Evolutionary conservation across 371 early-diverging fungal genomes (phyloP).

Genomic region (Mucor plumbeus): DNA sequence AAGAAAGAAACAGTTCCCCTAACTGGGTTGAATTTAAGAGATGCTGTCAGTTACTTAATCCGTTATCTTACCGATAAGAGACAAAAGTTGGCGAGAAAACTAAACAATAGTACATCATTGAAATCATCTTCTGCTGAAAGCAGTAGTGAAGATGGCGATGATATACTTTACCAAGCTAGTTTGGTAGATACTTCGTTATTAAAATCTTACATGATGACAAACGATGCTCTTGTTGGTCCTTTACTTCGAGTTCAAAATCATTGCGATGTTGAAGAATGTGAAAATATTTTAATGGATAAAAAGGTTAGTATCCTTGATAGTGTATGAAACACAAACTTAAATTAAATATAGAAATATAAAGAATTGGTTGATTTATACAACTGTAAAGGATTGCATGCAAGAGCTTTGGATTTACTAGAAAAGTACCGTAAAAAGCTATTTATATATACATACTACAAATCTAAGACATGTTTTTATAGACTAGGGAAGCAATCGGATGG

Average conservation of each 20-base stretch:
- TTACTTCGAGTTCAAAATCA: conserved; percentile 87
- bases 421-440: conserved; percentile 27
- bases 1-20: conserved; percentile 39
- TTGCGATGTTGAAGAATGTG: conserved; percentile 85
- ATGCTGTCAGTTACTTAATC: conserved; percentile 69
- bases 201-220: conserved; percentile 56
- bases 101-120: conserved; percentile 24
- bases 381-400: conserved; percentile 85
- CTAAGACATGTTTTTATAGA: conserved; percentile 22
- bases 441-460: background rate
- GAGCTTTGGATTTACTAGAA: conserved; percentile 82
- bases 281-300: conserved; percentile 74
- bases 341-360: conserved; percentile 64
- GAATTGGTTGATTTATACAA: conserved; percentile 92
- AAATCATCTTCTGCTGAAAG: conserved; percentile 20
- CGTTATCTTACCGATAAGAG: conserved; percentile 78
- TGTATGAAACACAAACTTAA: background rate
- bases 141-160: conserved; percentile 41
- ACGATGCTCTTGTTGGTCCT: conserved; percentile 38
- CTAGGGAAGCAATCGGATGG: conserved; percentile 57
- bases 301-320: conserved; percentile 43
- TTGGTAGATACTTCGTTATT: conserved; percentile 92
- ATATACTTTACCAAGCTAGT: conserved; percentile 59
- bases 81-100: conserved; percentile 58
- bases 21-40: conserved; percentile 54